These are phyloP conservation scores for Phaffomyces antillensis DNA, from an alignment of 805 yeast genomes.

Conservation along the genomic window DNA sequence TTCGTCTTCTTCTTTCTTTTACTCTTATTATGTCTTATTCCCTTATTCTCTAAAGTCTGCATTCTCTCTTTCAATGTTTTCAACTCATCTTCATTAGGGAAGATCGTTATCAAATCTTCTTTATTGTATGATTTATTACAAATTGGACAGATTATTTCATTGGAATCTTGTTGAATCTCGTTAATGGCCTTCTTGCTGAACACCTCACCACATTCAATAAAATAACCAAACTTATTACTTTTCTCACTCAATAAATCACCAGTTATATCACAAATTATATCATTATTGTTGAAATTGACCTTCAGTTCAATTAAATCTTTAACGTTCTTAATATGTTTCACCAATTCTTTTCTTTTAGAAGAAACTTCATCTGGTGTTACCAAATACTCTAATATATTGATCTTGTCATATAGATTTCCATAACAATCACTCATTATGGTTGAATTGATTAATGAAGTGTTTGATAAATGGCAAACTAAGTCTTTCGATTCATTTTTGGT, in stretches of 20 bases:
- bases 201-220: constrained; percentile 40
- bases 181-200: constrained; percentile 11
- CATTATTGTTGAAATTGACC: constrained; percentile 20
- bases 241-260: constrained; percentile 30
- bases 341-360: constrained; percentile 16
- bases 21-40: constrained; percentile 31
- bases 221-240: constrained; percentile 35
- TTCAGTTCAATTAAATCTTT: constrained; percentile 40
- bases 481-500: constrained; percentile 13
- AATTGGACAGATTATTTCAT: constrained; percentile 29
- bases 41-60: constrained; percentile 22
- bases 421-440: constrained; percentile 63
- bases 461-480: constrained; percentile 40
- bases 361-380: constrained; percentile 29
- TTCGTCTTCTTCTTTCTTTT: constrained; percentile 17
- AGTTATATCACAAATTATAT: constrained; percentile 30
- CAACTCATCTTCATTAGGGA: constrained; percentile 23
- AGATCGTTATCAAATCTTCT: constrained; percentile 32
- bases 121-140: constrained; percentile 27
- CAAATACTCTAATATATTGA: constrained; percentile 50
- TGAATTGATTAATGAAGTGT: constrained; percentile 29
- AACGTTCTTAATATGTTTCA: constrained; percentile 29
- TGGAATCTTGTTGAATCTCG: constrained; percentile 2
- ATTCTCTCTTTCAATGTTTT: constrained; percentile 6
- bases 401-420: constrained; percentile 63